Base-by-base conservation (phyloP, 176 grass and related monocot species). In the Lolium multiflorum region DNA sequence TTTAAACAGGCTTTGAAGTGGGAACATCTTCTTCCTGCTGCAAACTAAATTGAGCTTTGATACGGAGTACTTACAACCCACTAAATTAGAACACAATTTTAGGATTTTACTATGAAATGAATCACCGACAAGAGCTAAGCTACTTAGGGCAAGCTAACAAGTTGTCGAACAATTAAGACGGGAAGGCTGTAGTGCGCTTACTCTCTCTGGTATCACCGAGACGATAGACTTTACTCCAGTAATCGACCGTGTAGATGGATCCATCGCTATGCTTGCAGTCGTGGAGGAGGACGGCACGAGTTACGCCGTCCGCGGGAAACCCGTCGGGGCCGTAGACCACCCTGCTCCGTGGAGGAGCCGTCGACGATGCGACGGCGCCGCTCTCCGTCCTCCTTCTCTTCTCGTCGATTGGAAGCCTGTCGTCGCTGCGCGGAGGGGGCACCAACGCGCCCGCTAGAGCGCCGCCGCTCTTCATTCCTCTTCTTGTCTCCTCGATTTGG, bases 141-240 rank as follows among this genome's bases (percentile, higher is more conserved):
- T 60, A 55, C 47, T 11, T 9, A 48, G 52, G 15, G 52, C 52
- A 59, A 60, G 57, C 57, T 60, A 60, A 55, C 51, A 55, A 11
- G 52, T 55, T 16, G 6, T 7, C 17, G n/a, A 62, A 62, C 21
- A 62, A 61, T 60, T 62, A 63, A 24, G 59, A 61, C 58, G 59
- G 59, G 60, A 63, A 26, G 54, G 22, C 56, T 58, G 56, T n/a
- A 58, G 60, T 24, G 59, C 21, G 61, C 61, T 13, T 64, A 64
- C 61, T 64, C 61, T 64, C 61, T 26, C 61, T 64, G 61, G 24
- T 31, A 65, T 65, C 61, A 31, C 61, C 61, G 61, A 65, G 61
- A 31, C 61, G 61, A 28, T 65, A 65, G 1, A 65, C 61, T 65
- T 65, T 12, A 7, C 61, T 65, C 61, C 61, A 65, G 61, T 31